A percentile compares a stretch with the other conserved stretches of the same genome.
Conservation (phyloP, 1,139 yeast species). For the Candida tetrigidarum region DNA sequence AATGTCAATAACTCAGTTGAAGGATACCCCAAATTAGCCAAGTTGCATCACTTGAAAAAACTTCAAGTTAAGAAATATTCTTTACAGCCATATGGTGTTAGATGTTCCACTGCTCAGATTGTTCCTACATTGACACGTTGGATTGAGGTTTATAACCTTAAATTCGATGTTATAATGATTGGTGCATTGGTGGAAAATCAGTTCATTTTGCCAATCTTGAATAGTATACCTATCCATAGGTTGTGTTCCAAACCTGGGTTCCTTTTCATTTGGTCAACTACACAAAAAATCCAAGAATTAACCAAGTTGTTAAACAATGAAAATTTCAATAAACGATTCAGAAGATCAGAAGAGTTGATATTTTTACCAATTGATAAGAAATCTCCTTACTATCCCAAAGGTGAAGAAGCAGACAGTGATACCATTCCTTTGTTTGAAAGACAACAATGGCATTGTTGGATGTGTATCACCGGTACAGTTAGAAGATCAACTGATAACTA, state of each 20-base stretch:
- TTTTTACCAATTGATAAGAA: constrained; percentile 64
- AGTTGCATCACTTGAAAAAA: constrained; percentile 64
- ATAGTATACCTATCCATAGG: constrained; percentile 69
- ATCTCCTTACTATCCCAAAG: constrained; percentile 60
- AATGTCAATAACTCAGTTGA: constrained; percentile 68
- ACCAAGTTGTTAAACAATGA: constrained; percentile 59
- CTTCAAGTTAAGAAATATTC: constrained; percentile 53
- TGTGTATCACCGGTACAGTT: constrained; percentile 96
- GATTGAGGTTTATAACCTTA: constrained; percentile 57
- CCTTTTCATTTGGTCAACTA: constrained; percentile 84
- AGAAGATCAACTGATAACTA: constrained; percentile 83
- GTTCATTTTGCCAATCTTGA: constrained; percentile 60
- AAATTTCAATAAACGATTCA: constrained; percentile 73
- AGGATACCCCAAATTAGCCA: constrained; percentile 85
- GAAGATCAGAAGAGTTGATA: constrained; percentile 86
- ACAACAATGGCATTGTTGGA: constrained; percentile 94
- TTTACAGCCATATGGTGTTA: constrained; percentile 66
- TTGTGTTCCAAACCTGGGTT: constrained; percentile 87
- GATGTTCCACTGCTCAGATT: constrained; percentile 56
- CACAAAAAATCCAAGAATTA: constrained; percentile 67
- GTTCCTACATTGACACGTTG: constrained; percentile 60
- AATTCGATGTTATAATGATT: constrained; percentile 90
- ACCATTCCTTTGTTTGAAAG: constrained; percentile 34
- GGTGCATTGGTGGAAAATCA: constrained; percentile 83
- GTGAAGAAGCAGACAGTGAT: constrained; percentile 11